These are phyloP conservation scores for Beauveria rudraprayagi DNA, from an alignment of 2,329 filamentous ascomycete genomes.

Conservation along the genomic window DNA sequence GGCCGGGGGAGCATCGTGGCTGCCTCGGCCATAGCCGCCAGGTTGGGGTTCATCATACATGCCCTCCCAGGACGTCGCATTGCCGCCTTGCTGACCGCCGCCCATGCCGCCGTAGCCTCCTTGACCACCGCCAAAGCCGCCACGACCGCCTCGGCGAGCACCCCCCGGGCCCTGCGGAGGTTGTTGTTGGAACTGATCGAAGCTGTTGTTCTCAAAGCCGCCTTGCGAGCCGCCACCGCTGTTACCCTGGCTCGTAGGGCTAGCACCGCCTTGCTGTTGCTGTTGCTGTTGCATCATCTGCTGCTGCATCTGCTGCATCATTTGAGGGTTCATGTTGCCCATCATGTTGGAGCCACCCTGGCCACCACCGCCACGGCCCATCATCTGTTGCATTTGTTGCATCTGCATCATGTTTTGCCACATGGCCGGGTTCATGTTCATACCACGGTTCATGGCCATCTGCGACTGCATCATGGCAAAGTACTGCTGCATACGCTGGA, in stretches of 20 bases:
- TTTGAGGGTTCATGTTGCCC: constrained; percentile 39
- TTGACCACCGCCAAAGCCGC: constrained; percentile 9
- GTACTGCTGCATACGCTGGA: constrained; percentile 97
- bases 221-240: constrained; percentile 20
- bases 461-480: constrained; percentile 92
- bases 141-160: constrained; percentile 10
- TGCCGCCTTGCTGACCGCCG: constrained; percentile 37
- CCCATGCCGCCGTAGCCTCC: constrained; percentile 20
- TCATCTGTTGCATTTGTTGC: constrained; percentile 59
- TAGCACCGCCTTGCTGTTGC: constrained; percentile 6
- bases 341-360: constrained; percentile 32
- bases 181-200: constrained; percentile 14
- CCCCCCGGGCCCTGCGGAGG: constrained; percentile 6
- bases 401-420: constrained; percentile 70
- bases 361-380: constrained; percentile 31
- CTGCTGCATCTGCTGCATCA: constrained; percentile 46
- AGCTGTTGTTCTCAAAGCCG: constrained; percentile 10
- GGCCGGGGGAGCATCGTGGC: constrained; percentile 40
- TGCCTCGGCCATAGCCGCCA: constrained; percentile 32
- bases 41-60: constrained; percentile 96
- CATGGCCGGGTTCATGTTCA: constrained; percentile 68
- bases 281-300: constrained; percentile 19
- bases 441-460: constrained; percentile 73
- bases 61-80: constrained; percentile 87
- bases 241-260: constrained; percentile 5